Evolutionary conservation across 2,329 filamentous ascomycete species (phyloP), one percentile per base, ranked within the genome.

Genomic region (Colletotrichum sp.): DNA sequence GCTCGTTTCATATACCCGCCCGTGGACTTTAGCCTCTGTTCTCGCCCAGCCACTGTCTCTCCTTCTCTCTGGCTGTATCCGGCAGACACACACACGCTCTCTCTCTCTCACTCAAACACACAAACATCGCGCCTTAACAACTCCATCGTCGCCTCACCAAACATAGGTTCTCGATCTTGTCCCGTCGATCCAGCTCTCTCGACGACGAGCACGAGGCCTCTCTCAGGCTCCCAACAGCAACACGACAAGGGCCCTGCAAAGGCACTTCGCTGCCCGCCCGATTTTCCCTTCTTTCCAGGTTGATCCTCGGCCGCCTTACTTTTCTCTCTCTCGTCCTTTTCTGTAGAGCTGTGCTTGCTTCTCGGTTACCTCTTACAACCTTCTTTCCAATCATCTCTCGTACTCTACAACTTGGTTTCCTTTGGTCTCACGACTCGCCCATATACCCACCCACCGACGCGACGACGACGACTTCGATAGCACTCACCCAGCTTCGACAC

Each of bases 231-330:
- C 30, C 36, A 71, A 48, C 64, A 75, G 69, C 66, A 28, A 24
- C 63, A 71, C 48, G 44, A 57, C 67, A 44, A 55, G 65, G 71
- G 70, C 75, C 71, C 59, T 77, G 73, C 69, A 80, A 75, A 74
- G 81, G 80, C 80, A 81, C 64, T 36, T 66, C 68, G 73, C 36
- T 69, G 75, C 73, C 60, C 59, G 72, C 63, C 73, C 74, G n/a
- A 78, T 78, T 78, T 83, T 86, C 80, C 78, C 76, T 89, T 89
- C 87, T 84, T 86, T 86, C 87, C 88, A 88, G 90, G 90, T 91
- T 91, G 90, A 91, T 85, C 89, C 89, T 91, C 84, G 89, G 89
- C 86, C 84, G 77, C 82, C 80, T 86, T 88, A 77, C 76, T 81
- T 81, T 81, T 79, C 78, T 81, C 81, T 66, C 39, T 52, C 55